These are phyloP conservation scores for Fraxinus quadrangulata DNA, from an alignment of 257 asterid species.

Conservation along the genomic window DNA sequence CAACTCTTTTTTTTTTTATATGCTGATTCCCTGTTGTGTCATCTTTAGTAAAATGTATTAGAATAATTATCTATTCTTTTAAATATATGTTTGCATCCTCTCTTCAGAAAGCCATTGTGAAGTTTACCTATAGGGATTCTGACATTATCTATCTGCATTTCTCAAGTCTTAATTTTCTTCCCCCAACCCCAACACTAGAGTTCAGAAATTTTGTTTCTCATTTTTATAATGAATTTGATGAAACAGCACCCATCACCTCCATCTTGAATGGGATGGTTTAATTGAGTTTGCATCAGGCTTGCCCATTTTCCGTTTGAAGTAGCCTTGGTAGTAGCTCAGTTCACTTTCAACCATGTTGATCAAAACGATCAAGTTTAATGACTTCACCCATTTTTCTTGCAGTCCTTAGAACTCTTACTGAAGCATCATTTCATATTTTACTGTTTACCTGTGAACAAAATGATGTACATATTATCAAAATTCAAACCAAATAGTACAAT, in stretches of 20 bases:
- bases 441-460: not conserved
- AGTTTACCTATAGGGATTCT: slow-evolving; percentile 7
- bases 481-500: not conserved
- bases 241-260: not conserved
- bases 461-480: not conserved
- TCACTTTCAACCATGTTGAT: not conserved
- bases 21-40: slow-evolving; percentile 20
- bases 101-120: not conserved
- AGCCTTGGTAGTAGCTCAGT: not conserved
- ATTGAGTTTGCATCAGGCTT: not conserved
- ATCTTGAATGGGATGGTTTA: not conserved
- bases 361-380: not conserved
- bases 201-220: not conserved
- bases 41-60: not conserved
- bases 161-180: not conserved
- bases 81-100: slow-evolving; percentile 8
- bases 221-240: not conserved
- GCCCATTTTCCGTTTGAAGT: not conserved
- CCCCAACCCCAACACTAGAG: not conserved
- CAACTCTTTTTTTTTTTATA: slow-evolving; percentile 25
- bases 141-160: not conserved
- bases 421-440: not conserved
- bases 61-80: slow-evolving; percentile 2
- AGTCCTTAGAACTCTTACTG: not conserved
- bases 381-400: not conserved